A percentile compares a stretch with the other conserved stretches of the same genome.
phyloP scores from a whole-genome alignment of 306 rosid species.

The Vicia villosa region DNA sequence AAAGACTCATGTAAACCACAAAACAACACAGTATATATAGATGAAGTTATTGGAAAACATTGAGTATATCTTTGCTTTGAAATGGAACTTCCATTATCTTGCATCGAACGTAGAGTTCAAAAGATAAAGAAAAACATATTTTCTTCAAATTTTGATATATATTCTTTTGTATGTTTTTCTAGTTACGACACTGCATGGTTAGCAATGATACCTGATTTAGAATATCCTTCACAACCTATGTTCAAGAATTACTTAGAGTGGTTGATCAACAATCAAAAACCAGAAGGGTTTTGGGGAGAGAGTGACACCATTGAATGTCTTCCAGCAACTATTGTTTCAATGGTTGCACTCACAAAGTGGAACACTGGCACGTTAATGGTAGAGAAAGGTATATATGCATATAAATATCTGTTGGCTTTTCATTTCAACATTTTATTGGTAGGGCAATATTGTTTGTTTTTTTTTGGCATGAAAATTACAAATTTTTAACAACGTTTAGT shows the following conservation, averaged over 20 bases:
- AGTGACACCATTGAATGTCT: slow-evolving; percentile 40
- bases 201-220: slow-evolving; percentile 48
- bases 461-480: no score
- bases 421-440: not conserved
- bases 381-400: slow-evolving; percentile 44
- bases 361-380: not conserved
- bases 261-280: slow-evolving; percentile 48
- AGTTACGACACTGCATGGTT: slow-evolving; percentile 61
- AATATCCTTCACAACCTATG: slow-evolving; percentile 43
- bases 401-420: not conserved
- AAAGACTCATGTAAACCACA: no score
- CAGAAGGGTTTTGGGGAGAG: slow-evolving; percentile 50
- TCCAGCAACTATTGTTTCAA: slow-evolving; percentile 45
- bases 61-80: not conserved
- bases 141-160: slow-evolving; percentile 31
- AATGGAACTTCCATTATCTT: slow-evolving; percentile 34
- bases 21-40: no score
- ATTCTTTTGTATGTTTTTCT: slow-evolving; percentile 43
- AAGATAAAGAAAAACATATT: slow-evolving; percentile 37
- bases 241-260: slow-evolving; percentile 46
- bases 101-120: slow-evolving; percentile 17
- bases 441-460: no score
- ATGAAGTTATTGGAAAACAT: no score
- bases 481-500: no score
- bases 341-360: slow-evolving; percentile 49